Conservation (phyloP, 352 stramenopile species). For the Globisporangium nagaii region DNA sequence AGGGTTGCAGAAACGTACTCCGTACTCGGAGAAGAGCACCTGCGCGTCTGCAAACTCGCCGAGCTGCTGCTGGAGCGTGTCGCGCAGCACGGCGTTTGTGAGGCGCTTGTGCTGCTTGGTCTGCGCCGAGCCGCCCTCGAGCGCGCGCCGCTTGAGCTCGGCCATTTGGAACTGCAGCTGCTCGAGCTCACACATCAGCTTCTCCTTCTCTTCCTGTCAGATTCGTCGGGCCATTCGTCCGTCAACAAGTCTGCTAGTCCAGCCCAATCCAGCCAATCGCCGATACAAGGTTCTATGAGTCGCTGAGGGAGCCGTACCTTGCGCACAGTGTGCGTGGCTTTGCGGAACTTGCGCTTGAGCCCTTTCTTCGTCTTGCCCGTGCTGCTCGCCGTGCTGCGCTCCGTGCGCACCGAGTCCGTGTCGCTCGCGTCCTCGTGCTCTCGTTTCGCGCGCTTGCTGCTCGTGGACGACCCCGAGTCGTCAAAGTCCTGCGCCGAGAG, state of each 20-base stretch:
- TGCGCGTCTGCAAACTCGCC: constrained; percentile 20
- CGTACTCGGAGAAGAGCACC: constrained; percentile 25
- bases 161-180: constrained; percentile 26
- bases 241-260: too few relatives aligned
- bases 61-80: constrained; percentile 23
- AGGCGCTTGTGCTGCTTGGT: constrained; percentile 8
- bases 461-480: not conserved
- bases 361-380: not conserved
- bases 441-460: not conserved
- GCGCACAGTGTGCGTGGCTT: constrained; percentile 12
- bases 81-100: constrained; percentile 13
- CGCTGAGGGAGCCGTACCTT: constrained; percentile 5
- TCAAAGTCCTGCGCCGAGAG: too few relatives aligned
- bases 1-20: constrained; percentile 5
- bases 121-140: constrained; percentile 6
- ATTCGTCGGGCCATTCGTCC: too few relatives aligned
- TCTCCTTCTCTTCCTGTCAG: constrained; percentile 39
- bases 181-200: constrained; percentile 21
- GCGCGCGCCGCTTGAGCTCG: constrained; percentile 25
- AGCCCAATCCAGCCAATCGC: too few relatives aligned
- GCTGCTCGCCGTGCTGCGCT: not conserved
- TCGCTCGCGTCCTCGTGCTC: not conserved
- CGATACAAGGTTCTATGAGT: too few relatives aligned
- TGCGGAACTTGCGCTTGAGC: constrained; percentile 11
- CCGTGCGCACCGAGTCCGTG: constrained; percentile 1